Base-by-base conservation (phyloP, 805 yeast species). In the Brettanomyces sp. region DNA sequence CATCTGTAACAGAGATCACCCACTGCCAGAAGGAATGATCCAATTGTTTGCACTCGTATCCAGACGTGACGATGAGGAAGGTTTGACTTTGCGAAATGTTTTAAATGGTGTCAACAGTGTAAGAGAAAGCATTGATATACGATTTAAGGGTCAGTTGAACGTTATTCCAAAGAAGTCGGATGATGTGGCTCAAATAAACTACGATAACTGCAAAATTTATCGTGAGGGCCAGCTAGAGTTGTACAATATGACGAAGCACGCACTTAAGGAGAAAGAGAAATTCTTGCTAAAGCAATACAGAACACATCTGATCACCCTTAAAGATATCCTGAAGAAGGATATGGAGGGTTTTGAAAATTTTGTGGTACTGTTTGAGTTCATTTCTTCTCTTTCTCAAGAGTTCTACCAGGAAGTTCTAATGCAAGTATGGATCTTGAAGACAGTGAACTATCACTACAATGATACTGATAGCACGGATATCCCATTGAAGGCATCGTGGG, bases 31-130 rank as follows among this genome's bases (percentile, higher is more conserved):
- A 1, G 67, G 72, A 22, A 58, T 84, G 44, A 52, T 80, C 3
- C 66, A 65, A 32, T 60, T 80, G 11, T 85, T 80, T 59, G 76
- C 77, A 28, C 73, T 62, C 51, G 59, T 82, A 39, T 74, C 75
- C 6, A 74, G 69, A 49, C 65, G 72, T 44, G 55, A 57, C 1
- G 69, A 74, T 50, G 90, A 84, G 45, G 48, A 52, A 6, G 52
- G 47, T 1, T 50, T 72, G 23, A 74, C 79, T 0, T 59, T 77
- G 38, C 68, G 85, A 53, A 72, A 76, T 66, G 61, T 68, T 44
- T 61, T 85, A n/a, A 80, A 79, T 41, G 93, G 90, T 0, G 56
- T 80, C 34, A 76, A 71, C 52, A 73, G 78, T 48, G 59, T 85
- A 40, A 60, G 74, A 18, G 56, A 62, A n/a, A 81, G 86, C 3